Evolutionary conservation across 2,329 filamentous ascomycete species (phyloP).

Genomic region (Ophiognomonia clavigignenti-juglandacearum): DNA sequence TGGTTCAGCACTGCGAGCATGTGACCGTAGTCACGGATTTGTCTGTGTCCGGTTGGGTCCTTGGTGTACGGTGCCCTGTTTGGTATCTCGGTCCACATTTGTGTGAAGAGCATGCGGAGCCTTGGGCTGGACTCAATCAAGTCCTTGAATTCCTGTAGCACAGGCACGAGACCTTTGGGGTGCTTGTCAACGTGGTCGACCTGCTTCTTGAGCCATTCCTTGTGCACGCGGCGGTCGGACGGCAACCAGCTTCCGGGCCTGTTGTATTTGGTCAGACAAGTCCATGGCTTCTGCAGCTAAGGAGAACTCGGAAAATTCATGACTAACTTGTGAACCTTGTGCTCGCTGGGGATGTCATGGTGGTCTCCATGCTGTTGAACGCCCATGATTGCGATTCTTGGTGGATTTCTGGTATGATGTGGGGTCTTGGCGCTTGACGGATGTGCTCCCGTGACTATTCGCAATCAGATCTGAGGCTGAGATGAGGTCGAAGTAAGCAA

Average conservation of each 20-base stretch:
- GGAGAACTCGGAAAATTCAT: neutral
- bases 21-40: slow-evolving; percentile 62
- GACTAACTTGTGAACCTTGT: slow-evolving; percentile 41
- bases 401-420: neutral
- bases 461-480: neutral
- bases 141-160: slow-evolving; percentile 58
- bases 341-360: slow-evolving; percentile 45
- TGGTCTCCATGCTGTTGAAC: slow-evolving; percentile 45
- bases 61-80: slow-evolving; percentile 52
- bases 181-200: slow-evolving; percentile 50
- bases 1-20: slow-evolving; percentile 65
- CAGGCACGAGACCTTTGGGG: slow-evolving; percentile 49
- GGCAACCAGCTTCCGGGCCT: slow-evolving; percentile 60
- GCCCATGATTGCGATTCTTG: slow-evolving; percentile 33
- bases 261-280: neutral
- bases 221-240: slow-evolving; percentile 56
- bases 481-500: neutral
- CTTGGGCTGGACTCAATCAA: slow-evolving; percentile 61
- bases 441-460: neutral
- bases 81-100: slow-evolving; percentile 67
- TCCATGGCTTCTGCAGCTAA: neutral
- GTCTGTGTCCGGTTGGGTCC: slow-evolving; percentile 57
- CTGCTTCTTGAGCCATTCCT: slow-evolving; percentile 55
- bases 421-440: neutral
- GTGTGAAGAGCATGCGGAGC: slow-evolving; percentile 60